phyloP scores from a whole-genome alignment of 2,329 filamentous ascomycete genomes.

The Emericellopsis cladophorae region DNA sequence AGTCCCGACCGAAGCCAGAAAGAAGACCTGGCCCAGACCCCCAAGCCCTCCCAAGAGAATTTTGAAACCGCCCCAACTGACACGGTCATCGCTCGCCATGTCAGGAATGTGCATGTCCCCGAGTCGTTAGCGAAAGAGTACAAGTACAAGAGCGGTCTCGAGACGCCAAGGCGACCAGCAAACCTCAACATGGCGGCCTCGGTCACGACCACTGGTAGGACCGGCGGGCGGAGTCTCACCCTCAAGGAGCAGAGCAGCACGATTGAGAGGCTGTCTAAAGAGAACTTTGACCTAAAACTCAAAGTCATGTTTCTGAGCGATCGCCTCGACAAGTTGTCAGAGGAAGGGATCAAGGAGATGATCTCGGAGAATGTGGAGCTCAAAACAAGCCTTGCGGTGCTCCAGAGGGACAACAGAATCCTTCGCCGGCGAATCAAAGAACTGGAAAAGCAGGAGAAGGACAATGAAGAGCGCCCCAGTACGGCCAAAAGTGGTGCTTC shows the following conservation, averaged over 20 bases:
- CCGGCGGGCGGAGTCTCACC: slow-evolving; percentile 58
- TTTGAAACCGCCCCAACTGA: slow-evolving; percentile 59
- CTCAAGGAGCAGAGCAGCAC: slow-evolving; percentile 96
- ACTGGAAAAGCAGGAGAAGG: slow-evolving; percentile 66
- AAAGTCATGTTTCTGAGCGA: slow-evolving; percentile 97
- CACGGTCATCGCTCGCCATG: slow-evolving; percentile 76
- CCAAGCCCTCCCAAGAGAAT: slow-evolving; percentile 44
- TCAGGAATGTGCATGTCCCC: slow-evolving; percentile 82
- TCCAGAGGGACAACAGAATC: slow-evolving; percentile 82
- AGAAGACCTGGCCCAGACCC: slow-evolving; percentile 51
- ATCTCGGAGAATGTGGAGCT: slow-evolving; percentile 95
- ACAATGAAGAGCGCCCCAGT: slow-evolving; percentile 49
- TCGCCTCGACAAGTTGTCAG: slow-evolving; percentile 81
- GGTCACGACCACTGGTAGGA: slow-evolving; percentile 19
- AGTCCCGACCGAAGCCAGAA: slow-evolving; percentile 20
- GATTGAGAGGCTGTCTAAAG: slow-evolving; percentile 90
- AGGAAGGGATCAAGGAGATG: slow-evolving; percentile 95
- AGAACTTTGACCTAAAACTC: slow-evolving; percentile 95
- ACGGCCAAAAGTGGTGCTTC: slow-evolving; percentile 44
- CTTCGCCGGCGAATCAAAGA: slow-evolving; percentile 74
- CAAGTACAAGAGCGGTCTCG: slow-evolving; percentile 56
- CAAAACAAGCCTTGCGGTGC: slow-evolving; percentile 76
- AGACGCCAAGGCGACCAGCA: slow-evolving; percentile 42
- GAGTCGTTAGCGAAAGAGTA: slow-evolving; percentile 82
- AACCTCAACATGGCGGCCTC: slow-evolving; percentile 30